Evolutionary conservation across 345 rosid genomes (phyloP), one percentile per base, ranked within the genome.

Genomic region (Turnera subulata): DNA sequence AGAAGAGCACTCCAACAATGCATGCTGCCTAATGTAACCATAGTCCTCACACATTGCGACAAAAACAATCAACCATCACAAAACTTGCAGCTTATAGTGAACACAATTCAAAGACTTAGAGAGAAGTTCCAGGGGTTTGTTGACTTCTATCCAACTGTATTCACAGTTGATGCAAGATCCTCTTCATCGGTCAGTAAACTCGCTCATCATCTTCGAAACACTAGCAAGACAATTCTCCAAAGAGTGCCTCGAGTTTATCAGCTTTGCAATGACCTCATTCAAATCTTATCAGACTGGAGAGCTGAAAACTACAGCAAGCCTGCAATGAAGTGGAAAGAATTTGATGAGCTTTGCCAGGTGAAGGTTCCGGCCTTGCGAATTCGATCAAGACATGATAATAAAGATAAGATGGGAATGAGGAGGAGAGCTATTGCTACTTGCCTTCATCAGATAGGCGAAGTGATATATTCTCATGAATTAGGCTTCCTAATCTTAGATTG

Each of bases 151-250:
- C 91, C 85, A 22, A 82, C 88, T 1, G 86, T 89, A 5, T 89
- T 92, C 80, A 89, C 96, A 53, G 77, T 92, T n/a, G 96, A 92
- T 69, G 94, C 89, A 54, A 79, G 96, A 76, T 93, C 96, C 55
- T 78, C 91, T 19, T 76, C 88, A 32, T 89, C 96, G 3, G 96
- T 89, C 43, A 79, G 82, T 54, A 83, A 78, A 69, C 86, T 93
- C 64, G 69, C 86, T 6, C 81, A 80, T 62, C 97, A 93, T 68
- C 65, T 93, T 60, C 62, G 80, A 58, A 83, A 73, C 72, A 83
- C 82, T 29, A 82, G 88, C 77, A 89, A 77, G 73, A 80, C 91
- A 24, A 68, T 85, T 45, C 96, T 86, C 35, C 80, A 84, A 63
- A 78, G 88, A 74, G 94, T 86, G n/a, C 96, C 97, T 29, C 77